Evolutionary conservation across 1,139 yeast species (phyloP).

Genomic region (Blastobotrys illinoisensis): DNA sequence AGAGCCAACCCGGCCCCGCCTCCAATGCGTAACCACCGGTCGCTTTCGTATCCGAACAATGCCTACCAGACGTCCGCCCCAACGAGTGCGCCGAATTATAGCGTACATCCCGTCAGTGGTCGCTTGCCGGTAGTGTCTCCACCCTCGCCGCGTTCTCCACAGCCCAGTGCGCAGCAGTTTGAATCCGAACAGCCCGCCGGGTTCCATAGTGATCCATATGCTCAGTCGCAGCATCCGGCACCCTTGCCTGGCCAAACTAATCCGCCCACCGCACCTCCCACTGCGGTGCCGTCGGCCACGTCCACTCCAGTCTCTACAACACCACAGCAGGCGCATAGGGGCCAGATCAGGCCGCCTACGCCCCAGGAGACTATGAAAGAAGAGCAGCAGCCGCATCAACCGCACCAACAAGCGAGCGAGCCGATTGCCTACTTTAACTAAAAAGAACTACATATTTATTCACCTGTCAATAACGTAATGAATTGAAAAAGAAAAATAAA

Average conservation of each 20-base stretch:
- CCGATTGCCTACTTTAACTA: not conserved
- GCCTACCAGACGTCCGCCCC: not conserved
- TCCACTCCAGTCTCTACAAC: not conserved
- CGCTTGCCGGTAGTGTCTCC: not conserved
- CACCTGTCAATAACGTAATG: constrained; percentile 3
- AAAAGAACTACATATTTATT: not conserved
- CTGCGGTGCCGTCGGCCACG: not conserved
- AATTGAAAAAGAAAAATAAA: not conserved
- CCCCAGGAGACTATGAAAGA: constrained; percentile 7
- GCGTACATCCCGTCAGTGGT: not conserved
- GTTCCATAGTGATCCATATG: not conserved
- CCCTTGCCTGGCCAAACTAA: not conserved
- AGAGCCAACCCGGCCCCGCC: constrained; percentile 4
- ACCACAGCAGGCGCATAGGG: not conserved
- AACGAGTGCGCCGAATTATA: not conserved
- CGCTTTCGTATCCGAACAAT: constrained; percentile 9
- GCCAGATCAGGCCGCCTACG: not conserved
- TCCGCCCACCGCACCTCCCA: constrained; percentile 1
- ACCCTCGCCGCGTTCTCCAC: not conserved
- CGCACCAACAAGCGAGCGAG: constrained; percentile 2
- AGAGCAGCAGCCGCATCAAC: constrained; percentile 11
- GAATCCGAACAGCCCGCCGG: not conserved
- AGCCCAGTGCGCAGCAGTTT: not conserved
- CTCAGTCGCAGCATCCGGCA: not conserved
- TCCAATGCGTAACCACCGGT: constrained; percentile 9